Evolutionary conservation across 768 basidiomycete genomes (phyloP).

Genomic region (Nidularia sp.): DNA sequence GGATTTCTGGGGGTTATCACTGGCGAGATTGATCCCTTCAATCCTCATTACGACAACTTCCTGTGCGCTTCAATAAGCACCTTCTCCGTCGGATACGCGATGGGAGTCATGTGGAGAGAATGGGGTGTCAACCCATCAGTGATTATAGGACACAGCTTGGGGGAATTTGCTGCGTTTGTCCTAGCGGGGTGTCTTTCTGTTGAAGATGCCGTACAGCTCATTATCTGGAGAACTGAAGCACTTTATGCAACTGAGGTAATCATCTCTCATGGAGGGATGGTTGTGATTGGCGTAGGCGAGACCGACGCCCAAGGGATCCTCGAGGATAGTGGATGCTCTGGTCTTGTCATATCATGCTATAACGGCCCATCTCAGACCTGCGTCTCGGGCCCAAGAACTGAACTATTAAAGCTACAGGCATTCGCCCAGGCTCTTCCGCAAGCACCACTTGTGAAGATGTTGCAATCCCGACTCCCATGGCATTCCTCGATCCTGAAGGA

Average conservation of each 20-base stretch:
- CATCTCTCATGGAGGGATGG: conserved; percentile 32
- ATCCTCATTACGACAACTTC: conserved; percentile 25
- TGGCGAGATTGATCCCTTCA: conserved; percentile 6
- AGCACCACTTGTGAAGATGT: not conserved
- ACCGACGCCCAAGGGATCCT: conserved; percentile 29
- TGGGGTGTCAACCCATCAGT: conserved; percentile 64
- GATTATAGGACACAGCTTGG: conserved; percentile 72
- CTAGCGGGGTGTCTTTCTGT: conserved; percentile 56
- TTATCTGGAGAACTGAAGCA: conserved; percentile 55
- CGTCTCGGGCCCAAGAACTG: conserved; percentile 53
- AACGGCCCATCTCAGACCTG: conserved; percentile 59
- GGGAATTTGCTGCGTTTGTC: conserved; percentile 72
- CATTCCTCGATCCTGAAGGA: not conserved
- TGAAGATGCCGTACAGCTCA: conserved; percentile 50
- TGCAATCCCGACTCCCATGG: not conserved
- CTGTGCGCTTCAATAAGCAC: conserved; percentile 50
- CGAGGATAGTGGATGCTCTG: conserved; percentile 23
- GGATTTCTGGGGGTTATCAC: conserved; percentile 45
- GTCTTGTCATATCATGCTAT: conserved; percentile 52
- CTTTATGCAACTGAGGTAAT: conserved; percentile 45
- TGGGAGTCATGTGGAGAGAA: conserved; percentile 60
- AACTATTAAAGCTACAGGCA: not conserved
- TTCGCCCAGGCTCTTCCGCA: not conserved
- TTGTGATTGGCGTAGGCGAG: conserved; percentile 51
- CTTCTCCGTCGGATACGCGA: conserved; percentile 59